These are phyloP conservation scores for Hansenula sp. DNA, from an alignment of 1,139 yeast genomes.

Conservation along the genomic window DNA sequence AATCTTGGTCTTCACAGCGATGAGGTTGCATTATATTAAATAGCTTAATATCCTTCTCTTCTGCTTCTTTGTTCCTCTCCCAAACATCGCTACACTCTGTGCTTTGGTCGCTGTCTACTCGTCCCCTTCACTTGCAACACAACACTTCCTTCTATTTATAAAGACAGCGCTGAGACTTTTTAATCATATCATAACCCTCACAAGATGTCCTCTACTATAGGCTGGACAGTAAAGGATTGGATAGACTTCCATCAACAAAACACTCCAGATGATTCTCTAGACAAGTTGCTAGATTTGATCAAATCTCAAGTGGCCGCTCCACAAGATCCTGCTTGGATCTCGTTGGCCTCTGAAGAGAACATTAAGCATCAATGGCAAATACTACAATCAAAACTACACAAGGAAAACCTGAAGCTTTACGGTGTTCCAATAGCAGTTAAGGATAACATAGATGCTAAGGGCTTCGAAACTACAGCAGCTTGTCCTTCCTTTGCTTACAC, in stretches of 20 bases:
- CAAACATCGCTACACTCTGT: background rate
- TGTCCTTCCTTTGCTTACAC: slow-evolving; percentile 77
- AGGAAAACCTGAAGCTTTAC: slow-evolving; percentile 41
- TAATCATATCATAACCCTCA: too few species aligned
- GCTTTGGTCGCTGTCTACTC: background rate
- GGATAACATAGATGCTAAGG: slow-evolving; percentile 88
- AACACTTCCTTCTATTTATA: background rate
- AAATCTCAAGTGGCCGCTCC: slow-evolving; percentile 42
- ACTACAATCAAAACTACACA: slow-evolving; percentile 58
- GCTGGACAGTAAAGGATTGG: slow-evolving; percentile 76
- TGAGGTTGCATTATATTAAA: background rate
- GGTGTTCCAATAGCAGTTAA: slow-evolving; percentile 96
- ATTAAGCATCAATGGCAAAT: slow-evolving; percentile 76
- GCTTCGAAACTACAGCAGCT: slow-evolving; percentile 87
- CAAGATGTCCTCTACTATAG: slow-evolving; percentile 25
- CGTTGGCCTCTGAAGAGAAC: slow-evolving; percentile 58
- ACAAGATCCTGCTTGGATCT: slow-evolving; percentile 87
- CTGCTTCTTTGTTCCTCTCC: background rate
- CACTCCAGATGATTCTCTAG: slow-evolving; percentile 60
- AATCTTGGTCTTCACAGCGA: background rate
- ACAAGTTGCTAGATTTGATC: slow-evolving; percentile 44
- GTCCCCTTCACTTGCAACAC: background rate
- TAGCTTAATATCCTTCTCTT: background rate
- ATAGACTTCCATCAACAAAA: slow-evolving; percentile 56
- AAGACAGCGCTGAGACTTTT: background rate